Evolutionary conservation across 169 alveolate genomes (phyloP).

Genomic region (Babesia bovis): DNA sequence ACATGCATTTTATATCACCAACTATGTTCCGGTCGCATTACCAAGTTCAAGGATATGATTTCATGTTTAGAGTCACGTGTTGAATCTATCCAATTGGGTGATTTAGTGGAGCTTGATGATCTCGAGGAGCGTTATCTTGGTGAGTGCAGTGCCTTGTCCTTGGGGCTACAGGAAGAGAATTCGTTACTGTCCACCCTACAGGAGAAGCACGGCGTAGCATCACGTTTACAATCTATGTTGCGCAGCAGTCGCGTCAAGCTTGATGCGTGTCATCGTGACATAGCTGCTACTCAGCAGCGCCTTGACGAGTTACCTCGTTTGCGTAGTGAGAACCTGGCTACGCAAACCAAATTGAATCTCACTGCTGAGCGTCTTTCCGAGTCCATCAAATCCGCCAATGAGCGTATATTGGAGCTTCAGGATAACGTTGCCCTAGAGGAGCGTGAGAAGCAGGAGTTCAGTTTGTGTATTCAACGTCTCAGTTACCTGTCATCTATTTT

Average conservation of each 20-base stretch:
- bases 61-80: neutral
- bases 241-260: conserved; percentile 18
- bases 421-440: conserved; percentile 17
- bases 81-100: neutral
- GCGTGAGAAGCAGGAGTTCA: neutral
- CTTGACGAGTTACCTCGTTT: conserved; percentile 32
- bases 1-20: conserved; percentile 2
- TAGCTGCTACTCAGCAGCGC: conserved; percentile 22
- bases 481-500: conserved; percentile 9
- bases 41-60: conserved; percentile 4
- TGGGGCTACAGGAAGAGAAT: conserved; percentile 31
- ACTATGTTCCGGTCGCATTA: conserved; percentile 4
- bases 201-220: conserved; percentile 16
- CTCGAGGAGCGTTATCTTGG: conserved; percentile 9
- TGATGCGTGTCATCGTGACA: conserved; percentile 18
- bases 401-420: conserved; percentile 24
- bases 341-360: neutral
- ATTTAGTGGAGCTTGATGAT: neutral
- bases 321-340: conserved; percentile 12
- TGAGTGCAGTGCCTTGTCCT: neutral
- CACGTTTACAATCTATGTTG: conserved; percentile 19
- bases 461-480: conserved; percentile 6
- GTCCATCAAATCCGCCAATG: conserved; percentile 20
- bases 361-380: neutral
- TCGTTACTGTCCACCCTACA: neutral